Conservation (phyloP, 495 filamentous ascomycete species). For the Xylaria telfairii region DNA sequence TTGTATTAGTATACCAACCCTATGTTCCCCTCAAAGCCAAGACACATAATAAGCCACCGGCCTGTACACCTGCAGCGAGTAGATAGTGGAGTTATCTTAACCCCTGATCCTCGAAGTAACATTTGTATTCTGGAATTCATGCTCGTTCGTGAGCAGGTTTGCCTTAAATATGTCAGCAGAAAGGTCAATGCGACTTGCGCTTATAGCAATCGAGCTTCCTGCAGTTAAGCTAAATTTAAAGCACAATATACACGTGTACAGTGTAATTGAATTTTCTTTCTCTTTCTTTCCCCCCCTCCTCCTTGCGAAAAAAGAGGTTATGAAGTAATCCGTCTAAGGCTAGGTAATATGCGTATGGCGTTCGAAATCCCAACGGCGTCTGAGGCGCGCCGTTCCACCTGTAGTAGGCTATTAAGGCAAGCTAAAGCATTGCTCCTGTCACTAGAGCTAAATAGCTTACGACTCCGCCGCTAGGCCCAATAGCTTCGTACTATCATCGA, state of each 20-base stretch:
- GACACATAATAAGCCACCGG: background rate
- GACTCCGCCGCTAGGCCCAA: no score
- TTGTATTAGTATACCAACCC: background rate
- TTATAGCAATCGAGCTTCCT: background rate
- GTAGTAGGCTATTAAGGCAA: background rate
- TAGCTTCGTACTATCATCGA: no score
- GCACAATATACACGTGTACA: background rate
- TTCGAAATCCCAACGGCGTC: background rate
- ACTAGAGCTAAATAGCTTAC: background rate
- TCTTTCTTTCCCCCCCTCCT: background rate
- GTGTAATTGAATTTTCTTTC: background rate
- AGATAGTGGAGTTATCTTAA: no score
- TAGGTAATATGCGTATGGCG: no score
- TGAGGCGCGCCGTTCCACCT: background rate
- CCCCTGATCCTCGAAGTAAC: background rate
- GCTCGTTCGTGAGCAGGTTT: background rate
- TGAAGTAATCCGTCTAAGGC: background rate
- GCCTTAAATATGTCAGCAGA: slow-evolving; percentile 1
- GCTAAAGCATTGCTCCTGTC: background rate
- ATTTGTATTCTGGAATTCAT: background rate
- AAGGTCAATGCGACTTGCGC: background rate
- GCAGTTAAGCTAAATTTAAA: background rate
- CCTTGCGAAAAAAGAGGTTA: background rate
- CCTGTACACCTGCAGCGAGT: no score
- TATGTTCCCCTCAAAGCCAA: background rate